A percentile compares a stretch with the other conserved stretches of the same genome.
phyloP scores from a whole-genome alignment of 495 filamentous ascomycete species.

The Xanthoparmelia taractica region DNA sequence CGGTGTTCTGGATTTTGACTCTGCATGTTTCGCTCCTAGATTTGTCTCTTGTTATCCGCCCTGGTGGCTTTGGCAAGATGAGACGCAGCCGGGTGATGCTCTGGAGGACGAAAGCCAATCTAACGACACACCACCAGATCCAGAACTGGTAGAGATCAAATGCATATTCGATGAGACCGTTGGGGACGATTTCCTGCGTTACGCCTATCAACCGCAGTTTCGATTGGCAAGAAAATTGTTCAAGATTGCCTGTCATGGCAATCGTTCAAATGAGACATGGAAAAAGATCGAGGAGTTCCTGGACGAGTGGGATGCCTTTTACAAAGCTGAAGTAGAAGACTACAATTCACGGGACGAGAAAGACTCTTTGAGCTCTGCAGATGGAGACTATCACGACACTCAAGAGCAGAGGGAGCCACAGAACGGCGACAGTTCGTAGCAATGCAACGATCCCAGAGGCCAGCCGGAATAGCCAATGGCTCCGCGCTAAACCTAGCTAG shows the following conservation, averaged over 20 bases:
- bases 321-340: no score
- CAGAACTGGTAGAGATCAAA: slow-evolving; percentile 22
- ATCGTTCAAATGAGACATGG: neutral
- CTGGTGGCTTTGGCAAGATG: slow-evolving; percentile 35
- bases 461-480: no score
- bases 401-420: no score
- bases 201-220: slow-evolving; percentile 24
- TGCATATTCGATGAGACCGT: slow-evolving; percentile 28
- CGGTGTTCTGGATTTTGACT: slow-evolving; percentile 52
- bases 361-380: no score
- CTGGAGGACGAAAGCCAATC: slow-evolving; percentile 25
- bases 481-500: no score
- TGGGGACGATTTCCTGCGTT: slow-evolving; percentile 17
- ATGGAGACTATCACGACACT: no score
- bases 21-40: slow-evolving; percentile 19
- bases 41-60: slow-evolving; percentile 31
- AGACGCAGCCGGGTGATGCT: neutral
- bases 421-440: no score
- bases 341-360: no score
- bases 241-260: neutral
- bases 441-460: no score
- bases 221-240: slow-evolving; percentile 26
- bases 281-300: neutral
- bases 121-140: slow-evolving; percentile 16
- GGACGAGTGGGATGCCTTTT: neutral